These are phyloP conservation scores for Haplosporangium sp. DNA, from an alignment of 371 early-diverging fungal species.

Conservation along the genomic window DNA sequence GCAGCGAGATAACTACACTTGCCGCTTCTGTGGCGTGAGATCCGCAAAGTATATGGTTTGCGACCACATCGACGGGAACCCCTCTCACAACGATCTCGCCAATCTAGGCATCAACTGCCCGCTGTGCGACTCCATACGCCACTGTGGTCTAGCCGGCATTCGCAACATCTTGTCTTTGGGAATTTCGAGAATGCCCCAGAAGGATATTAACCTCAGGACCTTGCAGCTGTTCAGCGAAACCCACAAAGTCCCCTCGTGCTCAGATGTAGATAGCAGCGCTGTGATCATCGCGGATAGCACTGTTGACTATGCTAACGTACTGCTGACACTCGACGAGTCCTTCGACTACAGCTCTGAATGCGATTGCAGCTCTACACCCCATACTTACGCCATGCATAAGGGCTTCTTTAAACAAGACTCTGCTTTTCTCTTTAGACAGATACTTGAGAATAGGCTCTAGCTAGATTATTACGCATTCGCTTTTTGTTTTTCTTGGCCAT, in stretches of 20 bases:
- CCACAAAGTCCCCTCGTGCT: constrained; percentile 9
- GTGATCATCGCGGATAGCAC: constrained; percentile 19
- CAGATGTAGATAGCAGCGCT: constrained; percentile 23
- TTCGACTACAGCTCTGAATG: constrained; percentile 20
- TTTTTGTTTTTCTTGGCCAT: no score
- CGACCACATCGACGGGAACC: constrained; percentile 24
- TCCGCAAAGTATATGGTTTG: constrained; percentile 29
- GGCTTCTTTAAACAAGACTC: constrained; percentile 25
- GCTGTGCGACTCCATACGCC: constrained; percentile 23
- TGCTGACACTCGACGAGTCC: constrained; percentile 9
- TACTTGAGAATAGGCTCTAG: constrained; percentile 12
- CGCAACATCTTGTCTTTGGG: constrained; percentile 20
- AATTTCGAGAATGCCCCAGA: constrained; percentile 25
- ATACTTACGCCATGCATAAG: constrained; percentile 32
- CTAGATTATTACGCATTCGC: background rate
- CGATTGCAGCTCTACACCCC: constrained; percentile 16
- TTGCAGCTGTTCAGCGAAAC: constrained; percentile 25
- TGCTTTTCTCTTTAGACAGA: constrained; percentile 3
- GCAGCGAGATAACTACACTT: constrained; percentile 22
- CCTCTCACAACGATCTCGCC: constrained; percentile 25
- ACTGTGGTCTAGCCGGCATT: constrained; percentile 31
- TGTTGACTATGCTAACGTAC: constrained; percentile 20
- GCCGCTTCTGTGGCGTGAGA: constrained; percentile 36
- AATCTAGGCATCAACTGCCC: constrained; percentile 31
- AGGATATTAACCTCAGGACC: constrained; percentile 30